phyloP scores from a whole-genome alignment of 495 filamentous ascomycete species.

The Evernia prunastri region DNA sequence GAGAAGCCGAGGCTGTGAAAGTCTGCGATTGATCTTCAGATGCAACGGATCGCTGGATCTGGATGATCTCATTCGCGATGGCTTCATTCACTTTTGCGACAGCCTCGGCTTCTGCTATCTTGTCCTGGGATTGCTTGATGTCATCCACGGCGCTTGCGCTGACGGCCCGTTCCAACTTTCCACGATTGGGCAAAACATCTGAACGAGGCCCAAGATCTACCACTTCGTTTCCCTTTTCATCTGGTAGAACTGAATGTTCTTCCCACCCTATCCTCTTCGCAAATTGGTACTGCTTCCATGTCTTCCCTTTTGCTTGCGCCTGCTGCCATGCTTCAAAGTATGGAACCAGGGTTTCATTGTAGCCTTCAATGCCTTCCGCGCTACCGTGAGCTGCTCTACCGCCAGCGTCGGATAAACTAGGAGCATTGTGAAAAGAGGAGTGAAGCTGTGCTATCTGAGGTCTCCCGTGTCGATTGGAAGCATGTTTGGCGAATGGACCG shows the following conservation, averaged over 20 bases:
- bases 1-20: not conserved
- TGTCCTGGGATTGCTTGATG: slow-evolving; percentile 52
- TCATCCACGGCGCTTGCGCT: slow-evolving; percentile 49
- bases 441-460: slow-evolving; percentile 58
- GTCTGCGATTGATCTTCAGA: slow-evolving; percentile 2
- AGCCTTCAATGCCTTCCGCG: slow-evolving; percentile 32
- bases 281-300: slow-evolving; percentile 89
- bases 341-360: slow-evolving; percentile 61
- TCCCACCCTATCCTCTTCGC: slow-evolving; percentile 83
- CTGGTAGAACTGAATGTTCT: slow-evolving; percentile 44
- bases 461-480: slow-evolving; percentile 51
- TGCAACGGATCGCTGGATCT: slow-evolving; percentile 36
- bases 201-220: slow-evolving; percentile 27
- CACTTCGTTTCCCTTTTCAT: slow-evolving; percentile 39
- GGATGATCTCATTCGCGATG: slow-evolving; percentile 53
- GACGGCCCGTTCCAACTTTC: slow-evolving; percentile 38
- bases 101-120: slow-evolving; percentile 45
- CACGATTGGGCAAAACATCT: slow-evolving; percentile 20
- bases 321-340: slow-evolving; percentile 87
- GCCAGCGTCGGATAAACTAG: slow-evolving; percentile 38
- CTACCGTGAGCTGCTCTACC: slow-evolving; percentile 33
- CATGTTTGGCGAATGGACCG: slow-evolving; percentile 46
- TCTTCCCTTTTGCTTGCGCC: slow-evolving; percentile 64
- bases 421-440: slow-evolving; percentile 62
- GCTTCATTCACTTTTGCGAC: slow-evolving; percentile 57